These are phyloP conservation scores for Neocatenulostroma microsporum DNA, from an alignment of 2,329 filamentous ascomycete species.

Conservation along the genomic window DNA sequence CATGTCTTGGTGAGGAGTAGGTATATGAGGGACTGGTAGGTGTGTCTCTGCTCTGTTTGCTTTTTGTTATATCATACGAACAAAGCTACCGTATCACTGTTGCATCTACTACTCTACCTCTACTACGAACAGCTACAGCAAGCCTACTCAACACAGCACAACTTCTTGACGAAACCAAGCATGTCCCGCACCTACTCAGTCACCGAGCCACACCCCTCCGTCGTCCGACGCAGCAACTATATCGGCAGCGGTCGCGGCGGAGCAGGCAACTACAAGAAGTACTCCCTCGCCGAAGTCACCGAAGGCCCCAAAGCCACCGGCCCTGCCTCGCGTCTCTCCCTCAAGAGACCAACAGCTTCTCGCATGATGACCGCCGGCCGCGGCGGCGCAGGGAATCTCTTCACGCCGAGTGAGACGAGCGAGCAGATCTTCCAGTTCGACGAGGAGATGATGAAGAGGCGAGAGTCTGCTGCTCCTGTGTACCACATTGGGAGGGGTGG, in stretches of 20 bases:
- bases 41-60: no score
- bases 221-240: slow-evolving; percentile 39
- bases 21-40: no score
- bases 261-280: slow-evolving; percentile 50
- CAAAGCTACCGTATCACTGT: no score
- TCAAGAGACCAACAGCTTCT: slow-evolving; percentile 41
- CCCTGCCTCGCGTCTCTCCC: slow-evolving; percentile 43
- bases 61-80: no score
- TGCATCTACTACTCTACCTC: no score
- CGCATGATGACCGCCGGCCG: slow-evolving; percentile 48
- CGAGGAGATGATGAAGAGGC: slow-evolving; percentile 54
- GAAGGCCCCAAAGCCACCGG: slow-evolving; percentile 37
- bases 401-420: slow-evolving; percentile 37
- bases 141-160: no score
- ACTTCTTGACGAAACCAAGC: no score
- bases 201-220: slow-evolving; percentile 55
- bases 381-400: slow-evolving; percentile 53
- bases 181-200: slow-evolving; percentile 44
- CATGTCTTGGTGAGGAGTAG: no score
- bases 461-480: slow-evolving; percentile 46
- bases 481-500: slow-evolving; percentile 58
- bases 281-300: slow-evolving; percentile 49
- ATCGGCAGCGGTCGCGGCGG: slow-evolving; percentile 51
- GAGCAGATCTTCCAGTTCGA: slow-evolving; percentile 61
- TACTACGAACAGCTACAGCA: no score